Evolutionary conservation across 768 basidiomycete genomes (phyloP), one percentile per base, ranked within the genome.

Genomic region (Rickenella mellea): DNA sequence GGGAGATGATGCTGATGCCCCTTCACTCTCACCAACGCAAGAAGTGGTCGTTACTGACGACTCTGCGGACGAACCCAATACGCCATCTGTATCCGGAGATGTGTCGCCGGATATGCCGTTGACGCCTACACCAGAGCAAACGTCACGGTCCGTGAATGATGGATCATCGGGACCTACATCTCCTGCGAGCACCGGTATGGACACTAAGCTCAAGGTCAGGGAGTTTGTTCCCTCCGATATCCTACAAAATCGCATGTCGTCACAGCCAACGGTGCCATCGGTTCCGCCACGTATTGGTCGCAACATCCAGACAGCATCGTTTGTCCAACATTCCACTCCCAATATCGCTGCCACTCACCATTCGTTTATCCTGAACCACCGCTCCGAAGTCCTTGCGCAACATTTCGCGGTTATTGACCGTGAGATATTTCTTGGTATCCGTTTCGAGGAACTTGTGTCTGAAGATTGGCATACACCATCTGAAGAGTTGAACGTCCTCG

Each of bases 341-440:
- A 32, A 24, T 30, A 41, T n/a, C 25, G 27, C 33, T 17, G 25
- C 28, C 15, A 20, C 30, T 6, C 76, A 85, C 53, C 77, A 74
- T 7, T 88, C 83, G 2, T 92, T 84, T 64, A 68, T 92, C 39
- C 64, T 88, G n/a, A 59, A 55, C 24, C 67, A 73, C 55, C 67
- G 75, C 5, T 75, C 83, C 1, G 75, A 76, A 27, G 62, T 61
- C 4, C 58, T 96, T 26, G 83, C 83, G 1, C 70, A 79, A 40
- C 85, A 91, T 51, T 85, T 93, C 53, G 72, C 83, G 6, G 81
- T 89, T 72, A 89, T 94, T 48, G 90, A 94, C 48, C 73, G 86
- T 20, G 90, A 93, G 51, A 63, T 93, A 42, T 88, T 91, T 57
- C 78, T 85, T 59, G 73, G 75, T 10, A 71, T 94, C 58, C 83